Evolutionary conservation across 495 filamentous ascomycete species (phyloP), one percentile per base, ranked within the genome.

Genomic region (Immersiella caudata): DNA sequence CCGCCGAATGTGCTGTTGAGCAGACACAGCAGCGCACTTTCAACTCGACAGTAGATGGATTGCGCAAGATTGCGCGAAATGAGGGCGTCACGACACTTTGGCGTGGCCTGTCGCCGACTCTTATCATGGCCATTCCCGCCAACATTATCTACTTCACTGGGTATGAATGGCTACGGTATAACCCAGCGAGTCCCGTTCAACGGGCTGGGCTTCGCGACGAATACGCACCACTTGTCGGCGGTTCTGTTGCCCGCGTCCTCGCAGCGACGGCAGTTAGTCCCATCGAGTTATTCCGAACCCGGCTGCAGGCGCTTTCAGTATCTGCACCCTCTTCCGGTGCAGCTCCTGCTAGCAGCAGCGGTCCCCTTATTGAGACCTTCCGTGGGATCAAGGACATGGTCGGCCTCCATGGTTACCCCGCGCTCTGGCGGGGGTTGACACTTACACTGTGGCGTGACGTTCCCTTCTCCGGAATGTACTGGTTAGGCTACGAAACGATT

Each of bases 101-200:
- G 95, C 88, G 95, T 40, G 95, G 95, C 6, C 84, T 99, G 1
- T 93, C 91, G 21, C 93, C 96, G 11, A 99, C 96, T 1, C 79
- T 99, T 51, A 85, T 92, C 71, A 99, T 99, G 95, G 89, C 94
- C 2, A 87, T 99, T 33, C 95, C 95, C 0, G 93, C 87, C 40
- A 99, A 99, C 77, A 94, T 99, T 67, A 98, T 99, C 67, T 99
- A 99, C 79, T 97, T 97, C 72, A 94, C 95, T 35, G 95, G 94
- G n/a, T 99, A 99, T 76, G 95, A 99, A 73, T 95, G 91, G 88
- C 79, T 99, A 67, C 89, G 95, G 16, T 88, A 80, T 24, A 90
- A 90, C 73, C 80, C 82, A 0, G 76, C 77, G 46, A 93, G 90
- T 62, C 93, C 92, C 0, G 84, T 97, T 67, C 82, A 83, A 57